These are phyloP conservation scores for Musa itinerans DNA, from an alignment of 176 grass and related monocot species.

Conservation along the genomic window DNA sequence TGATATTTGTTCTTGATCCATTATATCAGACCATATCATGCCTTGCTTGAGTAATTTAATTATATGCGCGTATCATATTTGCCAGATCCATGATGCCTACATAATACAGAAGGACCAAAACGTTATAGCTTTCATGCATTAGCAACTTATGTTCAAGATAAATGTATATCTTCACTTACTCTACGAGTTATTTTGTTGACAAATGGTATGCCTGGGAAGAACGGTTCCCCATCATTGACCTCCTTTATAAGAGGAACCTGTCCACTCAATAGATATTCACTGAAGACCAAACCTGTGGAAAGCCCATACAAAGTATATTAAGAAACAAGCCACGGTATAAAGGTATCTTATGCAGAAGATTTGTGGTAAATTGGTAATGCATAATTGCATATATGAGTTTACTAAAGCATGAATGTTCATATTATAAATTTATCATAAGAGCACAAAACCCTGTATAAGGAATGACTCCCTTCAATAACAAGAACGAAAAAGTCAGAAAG, in stretches of 20 bases:
- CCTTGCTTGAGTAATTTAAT: background rate
- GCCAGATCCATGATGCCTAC: too few relatives aligned
- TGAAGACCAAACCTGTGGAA: slow-evolving; percentile 72
- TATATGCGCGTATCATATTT: too few relatives aligned
- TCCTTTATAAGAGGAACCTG: slow-evolving; percentile 85
- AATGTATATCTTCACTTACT: slow-evolving; percentile 30
- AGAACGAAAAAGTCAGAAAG: background rate
- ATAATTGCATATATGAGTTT: background rate
- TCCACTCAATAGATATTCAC: slow-evolving; percentile 88
- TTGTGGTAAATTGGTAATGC: too few relatives aligned
- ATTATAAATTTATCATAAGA: background rate
- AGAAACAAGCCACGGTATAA: background rate
- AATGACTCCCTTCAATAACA: background rate
- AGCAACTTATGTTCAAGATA: background rate
- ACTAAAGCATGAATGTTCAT: background rate
- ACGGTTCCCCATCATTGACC: slow-evolving; percentile 79
- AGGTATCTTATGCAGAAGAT: background rate
- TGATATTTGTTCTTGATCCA: too few relatives aligned
- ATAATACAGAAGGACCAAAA: too few relatives aligned
- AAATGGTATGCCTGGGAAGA: slow-evolving; percentile 46
- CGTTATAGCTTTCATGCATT: background rate
- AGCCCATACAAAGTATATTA: background rate
- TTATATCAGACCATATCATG: background rate
- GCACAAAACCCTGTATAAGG: background rate
- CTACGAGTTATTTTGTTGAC: slow-evolving; percentile 27